A percentile compares a stretch with the other conserved stretches of the same genome.
Evolutionary conservation across 345 rosid species (phyloP).

Genomic region (Syzygium grande): DNA sequence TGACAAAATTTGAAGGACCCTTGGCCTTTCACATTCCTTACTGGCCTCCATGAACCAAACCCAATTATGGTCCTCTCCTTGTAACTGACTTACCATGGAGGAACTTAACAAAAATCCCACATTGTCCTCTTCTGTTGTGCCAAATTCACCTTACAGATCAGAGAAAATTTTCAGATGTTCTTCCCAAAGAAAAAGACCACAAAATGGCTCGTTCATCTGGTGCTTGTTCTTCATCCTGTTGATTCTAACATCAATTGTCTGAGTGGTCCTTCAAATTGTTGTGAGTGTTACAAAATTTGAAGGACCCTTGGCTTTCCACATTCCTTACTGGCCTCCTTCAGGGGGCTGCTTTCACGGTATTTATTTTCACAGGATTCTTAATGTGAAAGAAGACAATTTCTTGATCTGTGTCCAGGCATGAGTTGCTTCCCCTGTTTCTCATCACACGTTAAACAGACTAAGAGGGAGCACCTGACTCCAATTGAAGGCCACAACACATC

Average conservation of each 20-base stretch:
- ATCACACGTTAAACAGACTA: conserved; percentile 33
- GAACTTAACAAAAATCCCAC: background rate
- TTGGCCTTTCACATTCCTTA: background rate
- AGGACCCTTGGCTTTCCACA: background rate
- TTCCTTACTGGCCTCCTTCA: no score
- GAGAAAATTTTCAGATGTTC: background rate
- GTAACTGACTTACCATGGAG: background rate
- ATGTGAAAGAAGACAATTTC: background rate
- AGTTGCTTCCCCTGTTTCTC: conserved; percentile 70
- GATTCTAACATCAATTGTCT: background rate
- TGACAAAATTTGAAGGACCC: background rate
- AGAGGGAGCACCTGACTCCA: conserved; percentile 7
- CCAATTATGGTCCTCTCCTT: background rate
- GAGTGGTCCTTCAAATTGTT: background rate
- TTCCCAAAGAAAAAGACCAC: background rate
- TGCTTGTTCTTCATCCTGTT: background rate
- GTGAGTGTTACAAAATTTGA: background rate
- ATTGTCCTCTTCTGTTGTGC: background rate
- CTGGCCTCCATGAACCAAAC: background rate
- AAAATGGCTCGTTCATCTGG: background rate
- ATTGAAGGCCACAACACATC: conserved; percentile 2
- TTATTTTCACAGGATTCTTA: background rate
- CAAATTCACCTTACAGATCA: background rate
- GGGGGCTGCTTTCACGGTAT: background rate
- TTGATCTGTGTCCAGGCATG: conserved; percentile 20